phyloP scores from a whole-genome alignment of 2,329 filamentous ascomycete species.

The Hymenoscyphus fraxineus region DNA sequence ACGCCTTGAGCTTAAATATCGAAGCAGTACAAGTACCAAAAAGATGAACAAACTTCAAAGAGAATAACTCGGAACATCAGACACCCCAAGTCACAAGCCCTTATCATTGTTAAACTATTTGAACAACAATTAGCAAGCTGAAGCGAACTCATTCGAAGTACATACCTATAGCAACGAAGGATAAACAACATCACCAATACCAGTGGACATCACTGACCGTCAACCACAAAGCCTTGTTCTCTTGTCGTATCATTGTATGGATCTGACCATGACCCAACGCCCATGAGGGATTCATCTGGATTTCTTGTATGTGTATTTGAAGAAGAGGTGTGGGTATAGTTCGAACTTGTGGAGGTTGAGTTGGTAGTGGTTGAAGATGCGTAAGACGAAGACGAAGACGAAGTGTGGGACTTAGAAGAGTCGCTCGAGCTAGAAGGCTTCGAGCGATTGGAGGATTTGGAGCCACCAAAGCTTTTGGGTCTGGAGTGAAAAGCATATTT shows the following conservation, averaged over 20 bases:
- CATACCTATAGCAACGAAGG: background rate
- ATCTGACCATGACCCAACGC: background rate
- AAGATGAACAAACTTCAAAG: background rate
- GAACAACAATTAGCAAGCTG: background rate
- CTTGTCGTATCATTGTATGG: background rate
- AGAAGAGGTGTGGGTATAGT: too few species aligned
- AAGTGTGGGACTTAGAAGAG: too few species aligned
- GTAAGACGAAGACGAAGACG: too few species aligned
- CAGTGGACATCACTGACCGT: background rate
- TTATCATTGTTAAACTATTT: background rate
- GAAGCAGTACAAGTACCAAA: background rate
- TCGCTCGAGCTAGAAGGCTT: too few species aligned
- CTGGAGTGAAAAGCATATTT: too few species aligned
- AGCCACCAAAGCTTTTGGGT: too few species aligned
- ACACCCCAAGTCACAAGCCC: background rate
- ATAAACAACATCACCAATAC: too few species aligned
- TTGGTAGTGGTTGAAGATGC: too few species aligned
- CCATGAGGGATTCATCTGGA: background rate
- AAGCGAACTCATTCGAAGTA: background rate
- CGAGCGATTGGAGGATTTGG: too few species aligned
- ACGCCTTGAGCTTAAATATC: too few species aligned
- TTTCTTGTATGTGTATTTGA: too few species aligned
- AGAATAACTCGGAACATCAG: background rate
- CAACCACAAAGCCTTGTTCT: background rate
- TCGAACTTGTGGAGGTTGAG: too few species aligned